Evolutionary conservation across 2,329 filamentous ascomycete species (phyloP), one percentile per base, ranked within the genome.

Genomic region (Pseudopithomyces maydicus): DNA sequence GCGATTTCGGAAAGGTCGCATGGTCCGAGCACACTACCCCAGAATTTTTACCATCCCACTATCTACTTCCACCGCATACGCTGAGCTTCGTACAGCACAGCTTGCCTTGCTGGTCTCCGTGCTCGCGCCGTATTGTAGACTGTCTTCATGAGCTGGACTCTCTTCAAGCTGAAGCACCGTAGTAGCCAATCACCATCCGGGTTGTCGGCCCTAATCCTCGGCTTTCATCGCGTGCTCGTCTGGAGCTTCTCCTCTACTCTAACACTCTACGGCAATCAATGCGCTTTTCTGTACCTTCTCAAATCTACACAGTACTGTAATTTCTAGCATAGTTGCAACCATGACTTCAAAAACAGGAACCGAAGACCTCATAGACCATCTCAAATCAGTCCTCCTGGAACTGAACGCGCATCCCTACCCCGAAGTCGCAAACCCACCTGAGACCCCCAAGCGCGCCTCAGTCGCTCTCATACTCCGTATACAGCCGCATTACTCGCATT

Each of bases 401-500:
- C 75, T 84, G 49, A 69, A 73, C 45, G 62, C 73, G 3, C 73
- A 79, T 51, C 80, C 81, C 19, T 84, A 82, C 60, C 81, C 82
- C 1, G 71, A 79, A 39, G 73, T 84, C 42, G 72, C 77, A 14
- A 81, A 79, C 51, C 82, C 82, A 22, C 78, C 81, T 19, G 70
- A 73, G 33, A 79, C 81, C 63, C 81, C 80, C 57, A 85, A 85
- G 68, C 81, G 87, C 58, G 87, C 87, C n/a, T 87, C 86, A 2
- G 87, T 90, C 39, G 86, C 87, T 20, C 74, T 89, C 46, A 83
- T 89, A 46, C 76, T 90, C 46, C 85, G 87, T 59, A 79, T 90
- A 23, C 82, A 85, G 51, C 86, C 86, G 15, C 78, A 80, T 15
- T 84, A 83, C 67, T 67, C 80, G 22, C 80, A 87, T 64, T 84